Percentiles rank a stretch among this genome's conserved stretches.
These are phyloP conservation scores for Dipteronia dyeriana DNA, from an alignment of 345 rosid species.

Conservation along the genomic window DNA sequence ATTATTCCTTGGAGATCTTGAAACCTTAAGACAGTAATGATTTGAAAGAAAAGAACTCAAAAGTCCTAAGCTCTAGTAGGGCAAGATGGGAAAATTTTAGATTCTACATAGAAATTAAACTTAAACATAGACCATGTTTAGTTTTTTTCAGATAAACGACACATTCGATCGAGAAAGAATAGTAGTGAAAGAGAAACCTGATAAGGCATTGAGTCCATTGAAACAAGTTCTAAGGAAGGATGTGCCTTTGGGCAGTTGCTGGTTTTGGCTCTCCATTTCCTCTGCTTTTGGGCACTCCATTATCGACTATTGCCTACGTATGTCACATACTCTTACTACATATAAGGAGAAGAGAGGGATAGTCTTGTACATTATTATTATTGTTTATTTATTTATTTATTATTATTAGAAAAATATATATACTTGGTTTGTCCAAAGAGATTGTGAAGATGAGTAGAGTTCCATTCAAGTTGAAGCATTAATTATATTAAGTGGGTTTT, in stretches of 20 bases:
- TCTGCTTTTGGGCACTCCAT: constrained; percentile 15
- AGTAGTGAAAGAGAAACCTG: constrained; percentile 41
- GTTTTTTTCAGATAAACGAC: not conserved
- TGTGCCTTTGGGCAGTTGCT: constrained; percentile 43
- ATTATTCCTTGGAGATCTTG: too few species aligned
- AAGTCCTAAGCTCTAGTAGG: too few species aligned
- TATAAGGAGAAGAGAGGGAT: not conserved
- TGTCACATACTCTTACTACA: not conserved
- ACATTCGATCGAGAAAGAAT: not conserved
- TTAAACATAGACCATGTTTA: not conserved
- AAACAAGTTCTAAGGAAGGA: constrained; percentile 62
- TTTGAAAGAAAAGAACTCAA: not conserved
- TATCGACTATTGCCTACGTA: constrained; percentile 8
- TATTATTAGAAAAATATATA: not conserved
- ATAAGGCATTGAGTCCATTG: constrained; percentile 64
- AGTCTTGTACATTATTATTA: not conserved
- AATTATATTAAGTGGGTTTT: not conserved
- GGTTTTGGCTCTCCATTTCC: constrained; percentile 44
- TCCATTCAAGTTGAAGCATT: constrained; percentile 22
- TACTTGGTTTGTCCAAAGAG: constrained; percentile 20
- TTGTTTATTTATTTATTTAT: not conserved
- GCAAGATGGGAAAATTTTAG: not conserved
- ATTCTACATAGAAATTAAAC: not conserved
- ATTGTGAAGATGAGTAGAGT: constrained; percentile 49
- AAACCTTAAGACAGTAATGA: not conserved